Percentiles rank a stretch among this genome's conserved stretches.
Conservation (phyloP, 73 alveolate species). For the Paramecium tetraurelia region DNA sequence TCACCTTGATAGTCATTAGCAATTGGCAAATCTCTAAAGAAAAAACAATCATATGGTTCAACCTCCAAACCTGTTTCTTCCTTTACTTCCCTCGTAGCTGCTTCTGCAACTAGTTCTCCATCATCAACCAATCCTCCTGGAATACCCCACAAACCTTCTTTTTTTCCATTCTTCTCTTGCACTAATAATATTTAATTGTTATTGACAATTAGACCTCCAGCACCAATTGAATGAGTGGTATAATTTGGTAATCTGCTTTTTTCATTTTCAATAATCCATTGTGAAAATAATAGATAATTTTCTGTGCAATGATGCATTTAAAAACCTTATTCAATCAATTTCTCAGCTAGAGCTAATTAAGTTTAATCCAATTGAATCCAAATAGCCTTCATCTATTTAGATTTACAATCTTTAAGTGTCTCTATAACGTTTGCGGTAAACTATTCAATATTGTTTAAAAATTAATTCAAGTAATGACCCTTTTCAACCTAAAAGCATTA, state of each 20-base stretch:
- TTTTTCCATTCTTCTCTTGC: conserved; percentile 61
- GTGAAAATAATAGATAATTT: conserved; percentile 49
- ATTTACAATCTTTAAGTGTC: not conserved
- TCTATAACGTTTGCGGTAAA: not conserved
- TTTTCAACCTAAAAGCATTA: not conserved
- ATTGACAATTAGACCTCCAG: conserved; percentile 69
- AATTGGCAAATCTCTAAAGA: conserved; percentile 5
- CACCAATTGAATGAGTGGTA: conserved; percentile 74
- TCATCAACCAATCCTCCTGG: conserved; percentile 81
- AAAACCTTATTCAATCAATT: conserved; percentile 53
- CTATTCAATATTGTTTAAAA: not conserved
- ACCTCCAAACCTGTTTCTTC: conserved; percentile 58
- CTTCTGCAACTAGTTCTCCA: conserved; percentile 58
- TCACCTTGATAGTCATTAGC: not conserved
- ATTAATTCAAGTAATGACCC: not conserved
- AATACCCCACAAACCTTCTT: conserved; percentile 66
- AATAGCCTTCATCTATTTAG: conserved; percentile 21
- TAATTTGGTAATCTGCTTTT: conserved; percentile 65
- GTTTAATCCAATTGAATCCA: not conserved
- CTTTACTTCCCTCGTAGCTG: conserved; percentile 55
- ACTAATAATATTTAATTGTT: conserved; percentile 64
- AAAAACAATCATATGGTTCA: conserved; percentile 8
- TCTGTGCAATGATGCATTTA: conserved; percentile 68
- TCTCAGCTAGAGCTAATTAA: not conserved
- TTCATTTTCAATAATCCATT: conserved; percentile 65